Evolutionary conservation across 495 filamentous ascomycete species (phyloP), one percentile per base, ranked within the genome.

Genomic region (Trypethelium eluteriae): DNA sequence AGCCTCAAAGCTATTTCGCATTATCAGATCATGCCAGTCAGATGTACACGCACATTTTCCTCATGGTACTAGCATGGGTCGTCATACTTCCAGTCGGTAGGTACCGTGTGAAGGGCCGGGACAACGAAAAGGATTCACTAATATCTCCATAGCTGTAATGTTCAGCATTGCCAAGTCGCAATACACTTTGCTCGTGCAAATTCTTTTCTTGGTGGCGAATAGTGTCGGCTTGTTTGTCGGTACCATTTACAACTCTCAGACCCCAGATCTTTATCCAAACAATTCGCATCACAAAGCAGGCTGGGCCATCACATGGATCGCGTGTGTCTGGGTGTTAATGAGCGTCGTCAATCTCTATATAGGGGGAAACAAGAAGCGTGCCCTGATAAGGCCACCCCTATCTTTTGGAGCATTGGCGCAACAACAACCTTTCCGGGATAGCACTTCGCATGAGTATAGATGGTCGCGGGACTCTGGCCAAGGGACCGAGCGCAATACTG

Each of bases 231-330:
- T 95, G 64, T 73, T 95, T 35, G 72, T 92, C 47, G 88, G 86
- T 2, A 83, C 87, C 64, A 79, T 94, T 25, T 96, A 96, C 79
- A 90, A 93, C 74, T 81, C 81, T 69, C 86, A 84, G 61, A 96
- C 92, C 0, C 92, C 92, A 2, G 91, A 96, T 74, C 78, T 98
- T 1, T 98, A 97, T 73, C 84, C 86, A 62, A 88, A 90, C 73
- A 96, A 96, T 73, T 84, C 88, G 5, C 95, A 98, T 74, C 87
- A 91, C 77, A 92, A 88, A 76, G 81, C 94, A 62, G 94, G 94
- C 39, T 98, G 94, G 94, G 79, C 90, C 47, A 81, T 88, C 39
- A 93, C 89, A 11, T 89, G 62, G 62, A 63, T 63, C 18, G 62
- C 62, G 6, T 59, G 53, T 14, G 53, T 32, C 7, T 59, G 53